Percentiles rank a stretch among this genome's conserved stretches.
Evolutionary conservation across 1,284 basidiomycete genomes (phyloP).

Genomic region (Fomitopsis schrenkii): DNA sequence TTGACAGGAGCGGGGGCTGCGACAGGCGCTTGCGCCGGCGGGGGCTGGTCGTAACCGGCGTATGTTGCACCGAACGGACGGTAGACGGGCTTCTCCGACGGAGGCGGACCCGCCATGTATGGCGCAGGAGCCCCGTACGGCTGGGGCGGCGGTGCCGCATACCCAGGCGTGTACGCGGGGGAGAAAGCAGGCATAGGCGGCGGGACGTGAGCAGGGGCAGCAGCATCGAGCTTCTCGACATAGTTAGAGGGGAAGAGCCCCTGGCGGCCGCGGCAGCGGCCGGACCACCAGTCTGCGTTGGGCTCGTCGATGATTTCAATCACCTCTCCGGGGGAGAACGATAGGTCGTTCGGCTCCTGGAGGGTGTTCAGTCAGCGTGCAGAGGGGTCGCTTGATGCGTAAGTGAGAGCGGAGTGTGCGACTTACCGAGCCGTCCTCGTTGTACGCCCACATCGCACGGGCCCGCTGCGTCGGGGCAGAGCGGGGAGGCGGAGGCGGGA

Average conservation of each 20-base stretch:
- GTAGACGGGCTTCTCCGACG: constrained; percentile 29
- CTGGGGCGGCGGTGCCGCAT: neutral
- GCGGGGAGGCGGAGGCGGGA: constrained; percentile 25
- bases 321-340: constrained; percentile 52
- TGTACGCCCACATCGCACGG: constrained; percentile 63
- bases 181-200: constrained; percentile 14
- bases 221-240: constrained; percentile 44
- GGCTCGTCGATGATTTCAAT: constrained; percentile 57
- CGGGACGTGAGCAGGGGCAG: constrained; percentile 13
- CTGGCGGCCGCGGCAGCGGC: constrained; percentile 49
- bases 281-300: constrained; percentile 67
- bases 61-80: constrained; percentile 34
- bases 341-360: constrained; percentile 58
- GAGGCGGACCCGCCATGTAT: neutral
- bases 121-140: neutral
- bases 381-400: neutral
- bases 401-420: neutral
- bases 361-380: neutral
- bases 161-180: neutral
- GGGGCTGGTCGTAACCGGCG: constrained; percentile 31
- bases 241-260: constrained; percentile 65
- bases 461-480: constrained; percentile 37
- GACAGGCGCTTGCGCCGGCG: constrained; percentile 25
- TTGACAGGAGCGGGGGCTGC: constrained; percentile 18
- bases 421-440: constrained; percentile 49